Evolutionary conservation across 257 asterid genomes (phyloP), one percentile per base, ranked within the genome.

Genomic region (Solanum etuberosum): DNA sequence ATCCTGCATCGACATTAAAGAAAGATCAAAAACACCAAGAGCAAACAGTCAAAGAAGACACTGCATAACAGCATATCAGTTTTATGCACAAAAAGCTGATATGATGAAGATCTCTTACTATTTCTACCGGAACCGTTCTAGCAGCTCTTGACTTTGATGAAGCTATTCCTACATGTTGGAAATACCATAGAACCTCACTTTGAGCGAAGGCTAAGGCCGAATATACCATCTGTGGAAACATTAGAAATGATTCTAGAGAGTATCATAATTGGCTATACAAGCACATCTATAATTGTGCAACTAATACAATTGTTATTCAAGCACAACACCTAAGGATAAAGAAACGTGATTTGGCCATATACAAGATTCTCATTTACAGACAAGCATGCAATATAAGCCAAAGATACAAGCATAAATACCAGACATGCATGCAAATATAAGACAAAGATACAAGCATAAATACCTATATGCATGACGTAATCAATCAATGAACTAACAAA

Each of bases 151-250:
- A 92, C 92, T 92, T 96, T 48, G 96, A 91, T 87, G 98, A 91
- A 46, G 96, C 95, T 88, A 97, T 85, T 86, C 99, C 99, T 43
- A 93, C 97, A 85, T 97, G 99, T 91, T 97, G 99, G 88, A 97
- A 97, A 84, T 95, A 97, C 99, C 99, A 97, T 32, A 95, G 83
- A 57, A 95, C 98, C 95, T 97, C 99, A 92, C 99, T 96, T 88
- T 97, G 99, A 35, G 98, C 95, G 87, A 97, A 93, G 88, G 99
- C 99, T 89, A 97, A 91, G 59, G 99, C 99, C 68, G 99, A 97
- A 91, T 95, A 97, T 73, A 97, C 99, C 99, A 97, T 97, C 99
- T 97, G 97, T 63, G 86, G 91, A 89, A 89, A 76, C 91, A 93
- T 80, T 92, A 48, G 68, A 89, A 83, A 65, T 23, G 35, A 85